Base-by-base conservation (phyloP, 192 early-diverging fungal species). In the Podochytrium sp. region DNA sequence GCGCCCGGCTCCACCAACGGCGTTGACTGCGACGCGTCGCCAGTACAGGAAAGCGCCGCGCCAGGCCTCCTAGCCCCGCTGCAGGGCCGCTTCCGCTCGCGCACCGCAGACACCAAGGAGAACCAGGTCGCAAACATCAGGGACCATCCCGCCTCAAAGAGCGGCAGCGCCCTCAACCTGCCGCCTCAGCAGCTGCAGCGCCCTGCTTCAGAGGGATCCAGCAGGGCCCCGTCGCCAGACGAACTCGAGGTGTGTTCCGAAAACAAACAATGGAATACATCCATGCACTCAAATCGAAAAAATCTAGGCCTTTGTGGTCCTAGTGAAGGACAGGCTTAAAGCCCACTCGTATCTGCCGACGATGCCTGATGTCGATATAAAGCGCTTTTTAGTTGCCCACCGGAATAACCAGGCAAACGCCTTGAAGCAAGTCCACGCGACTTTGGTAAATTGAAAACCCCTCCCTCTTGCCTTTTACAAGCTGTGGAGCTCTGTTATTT, bases 351-450 rank as follows among this genome's bases (percentile, higher is more conserved):
- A 62, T 27, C 7, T 74, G 16, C 32, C 47, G 7, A 30, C 64
- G 7, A 20, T 74, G 27, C 29, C 57, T 12, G 62, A 74, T 16
- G 5, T 50, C 14, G 74, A 76, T 5, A 56, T 69, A 7, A 23
- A 38, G 18, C 63, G 65, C 14, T 69, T 70, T 56, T 38, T 76
- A 27, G 25, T 69, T 43, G 50, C 65, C 5, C 52, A 66, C 32
- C 70, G 53, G 50, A 41, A 50, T 4, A 76, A 35, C 23, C 18
- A 14, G 14, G 40, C 20, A 6, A 23, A 56, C 32, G 74, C 74
- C 14, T 29, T 76, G n/a, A 76, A 76, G 43, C 65, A 66, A 25
- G 27, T 76, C 29, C 65, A 61, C 16, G 23, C 42, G 27, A 71
- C 74, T 20, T 30, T 76, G 51, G 71, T 73, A 39, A 59, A 59